Conservation (phyloP, 2,329 filamentous ascomycete species). For the Fusarium sp. region DNA sequence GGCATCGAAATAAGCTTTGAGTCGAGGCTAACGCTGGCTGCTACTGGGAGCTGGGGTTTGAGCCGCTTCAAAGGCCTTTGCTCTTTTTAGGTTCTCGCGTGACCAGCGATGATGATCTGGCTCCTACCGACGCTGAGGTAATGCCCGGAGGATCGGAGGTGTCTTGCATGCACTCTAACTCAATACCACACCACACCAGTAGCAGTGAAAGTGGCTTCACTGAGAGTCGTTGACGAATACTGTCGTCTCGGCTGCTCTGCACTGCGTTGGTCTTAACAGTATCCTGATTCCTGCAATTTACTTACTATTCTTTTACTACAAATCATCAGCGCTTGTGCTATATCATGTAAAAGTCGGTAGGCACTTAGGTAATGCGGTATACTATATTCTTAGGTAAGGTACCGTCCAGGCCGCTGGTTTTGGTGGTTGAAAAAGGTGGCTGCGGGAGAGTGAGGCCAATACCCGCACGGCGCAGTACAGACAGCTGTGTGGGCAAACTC, state of each 20-base stretch:
- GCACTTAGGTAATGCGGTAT: background rate
- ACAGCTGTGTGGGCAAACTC: background rate
- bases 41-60: background rate
- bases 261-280: background rate
- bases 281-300: background rate
- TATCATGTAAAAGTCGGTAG: background rate
- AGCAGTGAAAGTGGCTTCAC: background rate
- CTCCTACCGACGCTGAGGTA: background rate
- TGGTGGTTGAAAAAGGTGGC: background rate
- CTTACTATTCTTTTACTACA: background rate
- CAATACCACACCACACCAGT: background rate
- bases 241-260: background rate
- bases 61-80: background rate
- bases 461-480: background rate
- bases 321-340: background rate
- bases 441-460: background rate
- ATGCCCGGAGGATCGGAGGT: conserved; percentile 1
- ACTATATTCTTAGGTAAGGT: background rate
- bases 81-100: conserved; percentile 5
- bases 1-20: background rate
- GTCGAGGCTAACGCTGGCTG: background rate
- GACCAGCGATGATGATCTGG: background rate
- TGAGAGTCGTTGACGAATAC: background rate
- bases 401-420: background rate
- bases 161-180: conserved; percentile 8